Percentiles rank a stretch among this genome's conserved stretches.
These are phyloP conservation scores for Gnomoniopsis smithogilvyi DNA, from an alignment of 2,329 filamentous ascomycete genomes.

Conservation along the genomic window DNA sequence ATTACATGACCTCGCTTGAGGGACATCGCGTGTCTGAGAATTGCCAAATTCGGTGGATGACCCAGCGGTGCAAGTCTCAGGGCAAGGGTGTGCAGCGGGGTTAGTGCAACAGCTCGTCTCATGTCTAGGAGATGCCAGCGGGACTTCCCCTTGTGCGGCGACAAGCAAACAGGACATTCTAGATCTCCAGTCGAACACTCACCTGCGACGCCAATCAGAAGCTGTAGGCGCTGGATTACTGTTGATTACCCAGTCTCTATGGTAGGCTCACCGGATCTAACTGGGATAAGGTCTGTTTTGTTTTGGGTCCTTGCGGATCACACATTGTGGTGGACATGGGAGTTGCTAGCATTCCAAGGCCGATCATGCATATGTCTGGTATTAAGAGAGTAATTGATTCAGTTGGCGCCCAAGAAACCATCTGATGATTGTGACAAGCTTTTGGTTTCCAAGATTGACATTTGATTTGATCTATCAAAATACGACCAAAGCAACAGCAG, in stretches of 20 bases:
- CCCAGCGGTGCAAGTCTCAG: conserved; percentile 10
- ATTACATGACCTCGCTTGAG: neutral
- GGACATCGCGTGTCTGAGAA: neutral
- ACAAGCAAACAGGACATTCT: neutral
- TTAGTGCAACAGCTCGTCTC: conserved; percentile 15
- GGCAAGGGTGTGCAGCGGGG: conserved; percentile 8
- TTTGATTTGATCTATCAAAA: neutral
- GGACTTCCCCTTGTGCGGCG: neutral
- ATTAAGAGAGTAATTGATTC: neutral
- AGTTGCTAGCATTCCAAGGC: neutral
- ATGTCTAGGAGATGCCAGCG: conserved; percentile 9
- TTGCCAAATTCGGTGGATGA: too few relatives aligned
- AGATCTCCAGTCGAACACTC: neutral
- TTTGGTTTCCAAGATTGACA: neutral
- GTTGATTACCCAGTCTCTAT: neutral
- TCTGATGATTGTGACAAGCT: neutral
- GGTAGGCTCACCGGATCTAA: neutral
- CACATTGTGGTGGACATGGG: neutral
- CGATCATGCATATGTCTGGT: neutral
- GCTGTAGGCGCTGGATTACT: neutral
- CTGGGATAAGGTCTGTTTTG: neutral
- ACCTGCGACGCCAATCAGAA: neutral
- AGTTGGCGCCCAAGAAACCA: neutral
- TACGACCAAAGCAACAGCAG: neutral
- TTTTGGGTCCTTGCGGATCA: neutral